These are phyloP conservation scores for Fusarium bulbicola DNA, from an alignment of 2,329 filamentous ascomycete genomes.

Conservation along the genomic window DNA sequence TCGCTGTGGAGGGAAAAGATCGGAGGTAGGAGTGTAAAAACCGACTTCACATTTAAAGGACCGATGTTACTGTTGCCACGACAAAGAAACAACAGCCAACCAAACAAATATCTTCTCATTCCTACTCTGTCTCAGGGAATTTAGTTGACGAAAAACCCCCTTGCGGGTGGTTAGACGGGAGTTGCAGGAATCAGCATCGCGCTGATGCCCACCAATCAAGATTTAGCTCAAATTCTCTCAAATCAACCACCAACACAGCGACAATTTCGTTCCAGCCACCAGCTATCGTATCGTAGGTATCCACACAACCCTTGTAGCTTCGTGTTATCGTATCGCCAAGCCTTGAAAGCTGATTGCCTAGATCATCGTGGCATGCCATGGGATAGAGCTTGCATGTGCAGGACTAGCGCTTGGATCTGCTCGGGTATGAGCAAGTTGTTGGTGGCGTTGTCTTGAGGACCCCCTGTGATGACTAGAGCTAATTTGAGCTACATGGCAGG, in stretches of 20 bases:
- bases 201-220: background rate
- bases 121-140: background rate
- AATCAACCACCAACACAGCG: background rate
- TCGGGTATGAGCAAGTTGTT: constrained; percentile 13
- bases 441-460: background rate
- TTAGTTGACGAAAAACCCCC: no score
- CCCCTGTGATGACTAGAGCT: background rate
- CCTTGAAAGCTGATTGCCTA: background rate
- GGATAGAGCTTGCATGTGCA: background rate
- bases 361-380: background rate
- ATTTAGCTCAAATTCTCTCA: constrained; percentile 23
- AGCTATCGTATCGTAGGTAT: background rate
- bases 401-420: background rate
- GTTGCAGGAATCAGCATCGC: background rate
- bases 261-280: background rate
- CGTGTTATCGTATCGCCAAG: background rate
- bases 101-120: background rate
- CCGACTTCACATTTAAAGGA: background rate
- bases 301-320: background rate
- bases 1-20: background rate
- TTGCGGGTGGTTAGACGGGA: no score
- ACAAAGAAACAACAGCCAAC: background rate
- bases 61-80: no score
- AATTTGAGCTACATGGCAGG: background rate
- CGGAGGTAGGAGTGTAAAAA: background rate